A percentile compares a stretch with the other conserved stretches of the same genome.
These are phyloP conservation scores for Sarocladium strictum DNA, from an alignment of 2,329 filamentous ascomycete species.

Conservation along the genomic window DNA sequence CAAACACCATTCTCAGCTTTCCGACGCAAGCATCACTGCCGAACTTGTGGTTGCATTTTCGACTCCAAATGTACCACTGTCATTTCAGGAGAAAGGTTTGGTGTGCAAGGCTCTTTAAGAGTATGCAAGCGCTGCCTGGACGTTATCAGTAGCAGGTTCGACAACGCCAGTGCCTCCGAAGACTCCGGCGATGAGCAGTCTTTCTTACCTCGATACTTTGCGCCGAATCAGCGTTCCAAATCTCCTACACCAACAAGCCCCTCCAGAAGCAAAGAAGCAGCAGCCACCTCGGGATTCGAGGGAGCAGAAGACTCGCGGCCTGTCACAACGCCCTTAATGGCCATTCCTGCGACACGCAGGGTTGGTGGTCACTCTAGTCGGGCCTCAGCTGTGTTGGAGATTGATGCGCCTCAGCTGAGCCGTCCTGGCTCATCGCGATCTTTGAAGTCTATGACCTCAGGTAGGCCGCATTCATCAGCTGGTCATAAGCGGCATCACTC, in stretches of 20 bases:
- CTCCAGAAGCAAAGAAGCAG: conserved; percentile 31
- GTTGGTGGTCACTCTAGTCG: conserved; percentile 68
- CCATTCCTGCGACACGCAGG: conserved; percentile 59
- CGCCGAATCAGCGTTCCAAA: conserved; percentile 42
- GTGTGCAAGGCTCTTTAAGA: conserved; percentile 74
- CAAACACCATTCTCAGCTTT: conserved; percentile 89
- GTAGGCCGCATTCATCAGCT: conserved; percentile 65
- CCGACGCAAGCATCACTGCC: conserved; percentile 91
- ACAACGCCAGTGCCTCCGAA: conserved; percentile 72
- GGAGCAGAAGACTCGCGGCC: conserved; percentile 44
- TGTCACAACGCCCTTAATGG: conserved; percentile 65
- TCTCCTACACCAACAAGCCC: conserved; percentile 24
- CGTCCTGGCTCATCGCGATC: conserved; percentile 94
- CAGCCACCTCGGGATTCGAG: conserved; percentile 32
- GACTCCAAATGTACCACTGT: conserved; percentile 92
- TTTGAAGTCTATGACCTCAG: conserved; percentile 64
- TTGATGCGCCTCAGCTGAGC: conserved; percentile 75
- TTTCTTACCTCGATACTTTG: conserved; percentile 60
- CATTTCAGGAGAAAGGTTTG: conserved; percentile 83
- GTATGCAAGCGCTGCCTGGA: conserved; percentile 91
- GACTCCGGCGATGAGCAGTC: conserved; percentile 76
- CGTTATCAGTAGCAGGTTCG: conserved; percentile 85
- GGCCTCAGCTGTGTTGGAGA: conserved; percentile 85
- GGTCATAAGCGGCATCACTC: conserved; percentile 83
- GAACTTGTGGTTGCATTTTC: conserved; percentile 96